phyloP scores from a whole-genome alignment of 179 eudicot species.

The Dionaea muscipula region DNA sequence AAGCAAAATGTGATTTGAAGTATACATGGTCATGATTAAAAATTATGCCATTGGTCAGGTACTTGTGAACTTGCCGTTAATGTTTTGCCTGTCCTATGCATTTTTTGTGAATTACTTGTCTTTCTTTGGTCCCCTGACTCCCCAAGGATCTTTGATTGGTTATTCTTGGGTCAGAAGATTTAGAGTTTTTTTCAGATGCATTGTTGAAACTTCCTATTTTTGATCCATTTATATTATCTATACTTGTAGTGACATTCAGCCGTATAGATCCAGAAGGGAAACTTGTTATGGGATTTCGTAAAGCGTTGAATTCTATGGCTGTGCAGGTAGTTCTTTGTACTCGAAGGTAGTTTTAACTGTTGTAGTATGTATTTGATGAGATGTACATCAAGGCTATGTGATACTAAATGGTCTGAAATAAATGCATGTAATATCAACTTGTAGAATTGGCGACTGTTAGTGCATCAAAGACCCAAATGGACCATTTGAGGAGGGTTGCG shows the following conservation, averaged over 20 bases:
- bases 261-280: slow-evolving; percentile 98
- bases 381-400: neutral
- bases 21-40: too few relatives aligned
- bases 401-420: slow-evolving; percentile 9
- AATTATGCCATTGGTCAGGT: too few relatives aligned
- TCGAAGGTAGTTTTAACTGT: slow-evolving; percentile 7
- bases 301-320: slow-evolving; percentile 43
- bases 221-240: neutral
- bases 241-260: slow-evolving; percentile 69
- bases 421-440: slow-evolving; percentile 7
- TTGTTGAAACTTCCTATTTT: neutral
- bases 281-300: slow-evolving; percentile 88
- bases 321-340: slow-evolving; percentile 31
- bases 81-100: too few relatives aligned
- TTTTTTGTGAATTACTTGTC: too few relatives aligned
- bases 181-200: neutral
- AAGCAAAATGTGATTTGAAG: too few relatives aligned
- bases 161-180: too few relatives aligned
- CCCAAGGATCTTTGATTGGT: too few relatives aligned
- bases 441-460: slow-evolving; percentile 11
- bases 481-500: too few relatives aligned
- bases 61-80: too few relatives aligned
- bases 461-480: too few relatives aligned
- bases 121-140: neutral
- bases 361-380: slow-evolving; percentile 6